Base-by-base conservation (phyloP, 805 yeast species). In the Barnettozyma siamensis region DNA sequence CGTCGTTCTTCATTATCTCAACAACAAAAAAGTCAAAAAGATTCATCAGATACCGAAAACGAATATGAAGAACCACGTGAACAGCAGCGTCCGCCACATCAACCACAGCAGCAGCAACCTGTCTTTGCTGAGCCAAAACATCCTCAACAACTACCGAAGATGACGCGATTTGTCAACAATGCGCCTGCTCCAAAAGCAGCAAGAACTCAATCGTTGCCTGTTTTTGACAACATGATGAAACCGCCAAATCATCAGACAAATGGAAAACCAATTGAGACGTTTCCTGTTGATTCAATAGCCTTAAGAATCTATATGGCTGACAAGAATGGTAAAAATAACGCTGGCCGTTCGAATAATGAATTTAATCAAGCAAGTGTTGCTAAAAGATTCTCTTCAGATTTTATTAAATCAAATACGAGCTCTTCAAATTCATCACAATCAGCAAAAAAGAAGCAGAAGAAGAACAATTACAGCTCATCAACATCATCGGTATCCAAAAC, bases 181-280 rank as follows among this genome's bases (percentile, higher is more conserved):
- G 62, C 56, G 29, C 72, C 72, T 3, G 73, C 73, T n/a, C 73
- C 71, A 40, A 68, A 63, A 49, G 75, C 75, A 5, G 61, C 52
- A 24, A 60, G 73, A 51, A 68, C 75, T 1, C 70, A 66, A 47
- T 69, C 75, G 2, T 49, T 69, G 31, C 75, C 75, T 16, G 49
- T 45, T 3, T 55, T 57, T 38, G 55, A 55, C 8, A 42, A 44
- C 18, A 42, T 43, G 47, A 35, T 48, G 37, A 40, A 43, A 35
- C 37, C 40, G 38, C 37, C 44, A n/a, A n/a, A n/a, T 20, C 28
- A 31, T 9, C 13, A 23, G 24, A 18, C 38, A 6, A 36, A 20
- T 23, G 34, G 50, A 43, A 44, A 41, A 28, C 48, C 50, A 21
- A 42, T 51, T 23, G 53, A 51, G 8, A 46, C 55, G 15, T 46